These are phyloP conservation scores for Chenopodium berlandieri DNA, from an alignment of 148 eudicot genomes.

Conservation along the genomic window DNA sequence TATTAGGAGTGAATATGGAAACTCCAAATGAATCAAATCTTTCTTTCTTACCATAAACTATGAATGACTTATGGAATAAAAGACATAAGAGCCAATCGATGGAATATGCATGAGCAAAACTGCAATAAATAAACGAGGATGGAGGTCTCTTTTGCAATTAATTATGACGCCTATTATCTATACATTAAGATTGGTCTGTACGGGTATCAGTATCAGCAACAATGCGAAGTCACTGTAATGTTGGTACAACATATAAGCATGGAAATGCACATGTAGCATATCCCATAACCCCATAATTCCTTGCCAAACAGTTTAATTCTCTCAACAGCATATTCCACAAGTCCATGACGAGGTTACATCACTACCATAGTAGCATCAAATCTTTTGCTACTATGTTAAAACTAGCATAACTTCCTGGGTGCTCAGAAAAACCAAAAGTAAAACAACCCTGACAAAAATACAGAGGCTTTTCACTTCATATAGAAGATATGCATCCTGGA, in stretches of 20 bases:
- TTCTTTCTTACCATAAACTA: too few species aligned
- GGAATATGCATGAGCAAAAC: too few species aligned
- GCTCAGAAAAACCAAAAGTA: background rate
- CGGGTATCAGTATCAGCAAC: background rate
- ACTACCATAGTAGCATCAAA: background rate
- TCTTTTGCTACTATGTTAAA: background rate
- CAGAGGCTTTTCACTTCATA: conserved; percentile 3
- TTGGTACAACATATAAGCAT: background rate
- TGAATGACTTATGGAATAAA: too few species aligned
- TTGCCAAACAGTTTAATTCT: background rate
- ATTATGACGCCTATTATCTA: background rate
- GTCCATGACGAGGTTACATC: background rate
- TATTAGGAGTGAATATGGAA: background rate
- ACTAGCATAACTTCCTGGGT: background rate
- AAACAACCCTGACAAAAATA: background rate
- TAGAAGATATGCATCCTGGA: background rate
- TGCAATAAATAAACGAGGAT: too few species aligned
- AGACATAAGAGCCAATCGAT: too few species aligned
- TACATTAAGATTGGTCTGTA: background rate
- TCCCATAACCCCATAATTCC: background rate
- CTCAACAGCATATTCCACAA: background rate
- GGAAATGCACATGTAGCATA: background rate
- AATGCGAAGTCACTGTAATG: background rate
- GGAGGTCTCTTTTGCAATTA: background rate
- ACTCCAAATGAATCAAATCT: background rate